Evolutionary conservation across 352 stramenopile species (phyloP), one percentile per base, ranked within the genome.

Genomic region (Phytophthora hibernalis): DNA sequence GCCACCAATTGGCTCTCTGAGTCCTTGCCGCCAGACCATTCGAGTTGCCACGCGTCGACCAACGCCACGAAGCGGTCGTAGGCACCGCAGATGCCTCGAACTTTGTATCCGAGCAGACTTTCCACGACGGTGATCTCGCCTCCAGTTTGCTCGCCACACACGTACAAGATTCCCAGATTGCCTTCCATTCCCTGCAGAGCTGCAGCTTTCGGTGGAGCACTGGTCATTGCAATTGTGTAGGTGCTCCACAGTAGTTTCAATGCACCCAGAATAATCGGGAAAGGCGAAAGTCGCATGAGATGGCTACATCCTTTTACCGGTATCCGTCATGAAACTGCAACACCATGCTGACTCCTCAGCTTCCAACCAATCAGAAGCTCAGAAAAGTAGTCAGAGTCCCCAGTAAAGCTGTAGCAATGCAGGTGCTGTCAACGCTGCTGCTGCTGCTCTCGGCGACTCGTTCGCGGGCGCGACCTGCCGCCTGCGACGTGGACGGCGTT

Each of bases 11-110:
- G 68, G 18, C 68, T 71, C 56, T 85, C 76, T 3, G 83, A 57
- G 18, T 42, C 55, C 21, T 15, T 22, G 18, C 4, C 49, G 7
- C 58, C 47, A 37, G 72, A 22, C 79, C 85, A 93, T 12, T 79
- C 62, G 28, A 90, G 66, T 47, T 84, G 74, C 79, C 80, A 88
- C 26, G 61, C 74, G 40, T 91, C 82, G 0, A 81, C 71, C 15
- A 93, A 47, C 10, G 73, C 77, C 15, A 86, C 72, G 16, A 88
- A 80, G n/a, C 79, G 67, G 31, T 80, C 68, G 30, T 73, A 85
- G 18, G 53, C 72, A 2, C 79, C 82, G 21, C 79, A 87, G 16
- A 93, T 65, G n/a, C 71, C 69, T 4, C 77, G 71, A 9, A 91
- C 62, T 54, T 87, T 89, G 20, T 70, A 61, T 20, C 82, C 82